Percentiles rank a stretch among this genome's conserved stretches.
phyloP scores from a whole-genome alignment of 176 grass and related monocot species.

The Cenchrus fungigraminus region DNA sequence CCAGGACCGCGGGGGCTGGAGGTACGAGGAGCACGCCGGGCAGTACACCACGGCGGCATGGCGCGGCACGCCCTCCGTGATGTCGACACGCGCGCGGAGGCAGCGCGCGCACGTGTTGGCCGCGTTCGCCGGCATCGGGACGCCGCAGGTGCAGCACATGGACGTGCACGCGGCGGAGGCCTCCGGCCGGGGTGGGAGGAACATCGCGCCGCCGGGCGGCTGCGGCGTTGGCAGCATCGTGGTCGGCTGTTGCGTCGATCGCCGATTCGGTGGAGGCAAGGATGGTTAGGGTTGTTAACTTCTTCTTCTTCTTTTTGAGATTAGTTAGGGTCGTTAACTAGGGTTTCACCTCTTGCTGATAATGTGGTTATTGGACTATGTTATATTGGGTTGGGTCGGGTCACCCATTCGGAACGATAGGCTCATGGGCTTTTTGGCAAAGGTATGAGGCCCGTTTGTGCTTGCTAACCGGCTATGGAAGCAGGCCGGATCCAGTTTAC shows the following conservation, averaged over 20 bases:
- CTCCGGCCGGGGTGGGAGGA: background rate
- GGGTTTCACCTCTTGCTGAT: background rate
- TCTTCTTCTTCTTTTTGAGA: too few relatives aligned
- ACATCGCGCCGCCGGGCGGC: slow-evolving; percentile 36
- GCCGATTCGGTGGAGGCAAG: background rate
- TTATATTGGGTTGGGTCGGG: background rate
- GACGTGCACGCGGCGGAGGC: slow-evolving; percentile 49
- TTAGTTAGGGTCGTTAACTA: background rate
- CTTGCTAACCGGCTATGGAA: too few relatives aligned
- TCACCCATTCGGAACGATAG: background rate
- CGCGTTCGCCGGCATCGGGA: slow-evolving; percentile 51
- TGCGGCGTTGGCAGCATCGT: slow-evolving; percentile 32
- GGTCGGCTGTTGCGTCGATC: background rate
- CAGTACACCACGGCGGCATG: slow-evolving; percentile 47
- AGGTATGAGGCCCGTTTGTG: background rate
- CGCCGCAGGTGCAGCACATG: slow-evolving; percentile 63
- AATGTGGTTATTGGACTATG: background rate
- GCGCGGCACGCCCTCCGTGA: slow-evolving; percentile 57
- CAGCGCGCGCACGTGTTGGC: slow-evolving; percentile 55
- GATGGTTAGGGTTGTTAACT: background rate
- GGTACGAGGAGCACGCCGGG: slow-evolving; percentile 54
- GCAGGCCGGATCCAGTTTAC: too few relatives aligned
- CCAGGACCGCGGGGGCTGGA: slow-evolving; percentile 60
- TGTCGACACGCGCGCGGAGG: slow-evolving; percentile 9
- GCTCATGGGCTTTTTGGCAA: background rate